Evolutionary conservation across 2,329 filamentous ascomycete species (phyloP).

Genomic region (Alternaria gansuensis): DNA sequence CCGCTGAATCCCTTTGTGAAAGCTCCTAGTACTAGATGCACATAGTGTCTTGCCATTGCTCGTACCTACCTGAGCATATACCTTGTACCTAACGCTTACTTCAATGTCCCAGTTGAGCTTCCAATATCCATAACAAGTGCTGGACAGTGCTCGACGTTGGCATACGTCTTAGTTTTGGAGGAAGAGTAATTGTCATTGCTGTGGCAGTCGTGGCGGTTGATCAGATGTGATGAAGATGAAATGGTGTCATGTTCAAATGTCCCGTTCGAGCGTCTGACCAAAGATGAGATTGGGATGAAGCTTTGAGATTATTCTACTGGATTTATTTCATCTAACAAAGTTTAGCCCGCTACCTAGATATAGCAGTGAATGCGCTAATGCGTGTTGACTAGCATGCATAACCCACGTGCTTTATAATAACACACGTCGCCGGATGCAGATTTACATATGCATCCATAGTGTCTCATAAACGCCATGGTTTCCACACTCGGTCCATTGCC

Average conservation of each 20-base stretch:
- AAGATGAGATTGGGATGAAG: too few species aligned
- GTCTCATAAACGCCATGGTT: neutral
- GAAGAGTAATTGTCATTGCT: neutral
- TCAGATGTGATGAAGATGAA: neutral
- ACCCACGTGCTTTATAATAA: too few species aligned
- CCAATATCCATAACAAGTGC: neutral
- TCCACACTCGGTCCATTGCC: neutral
- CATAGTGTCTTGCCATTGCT: fast-evolving
- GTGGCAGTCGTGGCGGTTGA: neutral
- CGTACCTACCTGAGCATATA: neutral
- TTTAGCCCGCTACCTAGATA: too few species aligned
- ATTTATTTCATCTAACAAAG: too few species aligned
- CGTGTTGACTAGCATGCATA: too few species aligned
- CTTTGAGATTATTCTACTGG: too few species aligned
- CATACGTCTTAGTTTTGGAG: neutral
- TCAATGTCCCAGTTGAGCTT: neutral
- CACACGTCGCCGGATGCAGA: neutral
- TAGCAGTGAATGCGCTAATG: too few species aligned
- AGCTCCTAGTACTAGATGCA: neutral
- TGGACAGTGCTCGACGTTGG: fast-evolving
- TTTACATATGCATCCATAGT: neutral
- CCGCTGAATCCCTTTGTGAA: neutral
- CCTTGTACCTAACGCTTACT: neutral
- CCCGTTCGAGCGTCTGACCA: too few species aligned
- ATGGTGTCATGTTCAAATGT: too few species aligned